phyloP scores from a whole-genome alignment of 352 stramenopile species.

The Pythium plurisporium region DNA sequence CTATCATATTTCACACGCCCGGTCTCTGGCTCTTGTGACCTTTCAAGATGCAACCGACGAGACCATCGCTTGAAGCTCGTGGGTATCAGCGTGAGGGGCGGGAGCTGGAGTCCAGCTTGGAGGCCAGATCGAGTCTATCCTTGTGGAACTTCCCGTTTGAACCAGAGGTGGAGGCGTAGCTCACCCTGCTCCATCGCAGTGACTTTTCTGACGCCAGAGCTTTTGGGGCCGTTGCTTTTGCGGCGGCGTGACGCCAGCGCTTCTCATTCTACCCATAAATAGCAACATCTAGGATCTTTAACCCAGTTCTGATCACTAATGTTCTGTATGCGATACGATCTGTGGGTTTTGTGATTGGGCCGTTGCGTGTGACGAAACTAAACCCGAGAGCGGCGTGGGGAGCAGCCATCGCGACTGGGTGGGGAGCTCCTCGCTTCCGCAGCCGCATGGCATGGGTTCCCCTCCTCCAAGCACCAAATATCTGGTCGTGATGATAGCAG shows the following conservation, averaged over 20 bases:
- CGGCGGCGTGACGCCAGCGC: not conserved
- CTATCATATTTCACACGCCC: slow-evolving; percentile 4
- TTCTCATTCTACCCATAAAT: not conserved
- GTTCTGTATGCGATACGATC: slow-evolving; percentile 8
- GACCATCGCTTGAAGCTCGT: slow-evolving; percentile 6
- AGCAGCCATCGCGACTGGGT: too few relatives aligned
- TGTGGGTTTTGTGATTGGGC: slow-evolving; percentile 1
- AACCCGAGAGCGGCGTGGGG: not conserved
- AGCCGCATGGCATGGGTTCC: not conserved
- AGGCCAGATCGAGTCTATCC: slow-evolving; percentile 7
- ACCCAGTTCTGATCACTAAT: not conserved
- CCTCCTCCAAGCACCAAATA: too few relatives aligned
- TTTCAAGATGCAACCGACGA: slow-evolving; percentile 23
- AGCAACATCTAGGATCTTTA: too few relatives aligned
- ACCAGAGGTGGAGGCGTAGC: too few relatives aligned
- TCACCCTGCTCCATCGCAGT: not conserved
- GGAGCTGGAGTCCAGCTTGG: not conserved
- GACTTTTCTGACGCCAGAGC: slow-evolving; percentile 7
- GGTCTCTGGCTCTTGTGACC: slow-evolving; percentile 17
- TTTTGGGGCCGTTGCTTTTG: not conserved
- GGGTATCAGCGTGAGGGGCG: too few relatives aligned
- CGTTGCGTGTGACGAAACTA: slow-evolving; percentile 16
- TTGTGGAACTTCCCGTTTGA: not conserved
- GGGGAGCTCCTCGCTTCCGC: too few relatives aligned
- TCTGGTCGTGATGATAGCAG: too few relatives aligned